Base-by-base conservation (phyloP, 1,284 basidiomycete species). In the Boletellus deceptivus region DNA sequence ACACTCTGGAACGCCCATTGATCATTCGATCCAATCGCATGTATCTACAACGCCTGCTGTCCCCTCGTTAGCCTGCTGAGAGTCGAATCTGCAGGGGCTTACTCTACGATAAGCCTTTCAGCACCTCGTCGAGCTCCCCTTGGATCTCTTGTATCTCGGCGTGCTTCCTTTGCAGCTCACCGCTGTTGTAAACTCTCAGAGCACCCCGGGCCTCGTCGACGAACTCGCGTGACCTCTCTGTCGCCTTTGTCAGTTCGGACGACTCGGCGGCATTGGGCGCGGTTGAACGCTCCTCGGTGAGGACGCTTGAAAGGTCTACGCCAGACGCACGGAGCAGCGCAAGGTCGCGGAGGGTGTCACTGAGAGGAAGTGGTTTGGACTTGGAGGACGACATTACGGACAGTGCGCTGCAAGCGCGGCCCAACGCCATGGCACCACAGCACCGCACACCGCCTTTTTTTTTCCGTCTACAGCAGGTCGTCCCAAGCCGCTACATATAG, bases 291-390 rank as follows among this genome's bases (percentile, higher is more conserved):
- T 60, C 35, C 24, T 57, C 38, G 24, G 72, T 61, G 27, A 82
- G 57, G 27, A 80, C 56, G 14, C 64, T 62, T 17, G 76, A 70
- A 16, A 86, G 59, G 59, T 86, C 78, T 31, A 82, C 54, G 41
- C 78, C 79, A 6, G 82, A 81, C 20, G 80, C 79, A 37, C 84
- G 79, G 20, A 90, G 69, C 27, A 87, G 68, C 3, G 87, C 86
- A 27, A 90, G 78, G 66, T 90, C 88, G n/a, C 78, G 82, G 37
- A 89, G 73, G 3, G 80, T 82, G 53, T 80, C 75, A 50, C 74
- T 69, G 40, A 89, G 72, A 7, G 82, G 72, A 24, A 90, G 72
- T 10, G 82, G 76, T 56, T 80, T 80, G 25, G 70, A 40, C 55
- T 74, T 78, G 20, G 68, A 65, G 33, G 68, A 50, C 22, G 69